Conservation (phyloP, 371 early-diverging fungal species). For the Mucor velutinosus region DNA sequence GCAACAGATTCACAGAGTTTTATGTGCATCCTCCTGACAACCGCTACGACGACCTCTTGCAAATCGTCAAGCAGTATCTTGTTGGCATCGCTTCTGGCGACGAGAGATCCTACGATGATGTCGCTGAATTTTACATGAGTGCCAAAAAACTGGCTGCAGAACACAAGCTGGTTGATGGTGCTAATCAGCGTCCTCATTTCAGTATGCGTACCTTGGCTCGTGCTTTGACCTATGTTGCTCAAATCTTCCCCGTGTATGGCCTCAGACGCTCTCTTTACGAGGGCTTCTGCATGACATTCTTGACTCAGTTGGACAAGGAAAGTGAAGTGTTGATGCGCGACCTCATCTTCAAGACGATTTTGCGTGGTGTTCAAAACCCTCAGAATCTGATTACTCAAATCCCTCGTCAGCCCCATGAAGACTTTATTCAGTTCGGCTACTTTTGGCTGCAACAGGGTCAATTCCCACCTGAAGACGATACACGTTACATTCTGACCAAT, state of each 20-base stretch:
- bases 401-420: constrained; percentile 65
- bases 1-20: constrained; percentile 93
- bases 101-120: constrained; percentile 66
- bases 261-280: constrained; percentile 86
- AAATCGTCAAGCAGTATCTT: constrained; percentile 83
- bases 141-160: constrained; percentile 74
- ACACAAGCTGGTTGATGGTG: constrained; percentile 88
- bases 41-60: constrained; percentile 77
- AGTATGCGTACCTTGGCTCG: constrained; percentile 95
- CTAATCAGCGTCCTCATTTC: constrained; percentile 89
- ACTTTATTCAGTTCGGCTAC: constrained; percentile 79
- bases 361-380: constrained; percentile 69
- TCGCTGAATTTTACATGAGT: constrained; percentile 85
- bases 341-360: constrained; percentile 65
- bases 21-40: constrained; percentile 94
- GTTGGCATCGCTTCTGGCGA: constrained; percentile 62
- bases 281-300: constrained; percentile 94
- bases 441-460: constrained; percentile 88
- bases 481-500: constrained; percentile 85
- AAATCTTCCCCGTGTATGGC: constrained; percentile 76
- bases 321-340: constrained; percentile 64
- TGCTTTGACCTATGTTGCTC: constrained; percentile 82
- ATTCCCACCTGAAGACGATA: constrained; percentile 48
- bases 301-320: constrained; percentile 85
- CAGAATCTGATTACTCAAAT: constrained; percentile 62